Conservation (phyloP, 768 basidiomycete genomes). For the Lactarius hengduanensis region DNA sequence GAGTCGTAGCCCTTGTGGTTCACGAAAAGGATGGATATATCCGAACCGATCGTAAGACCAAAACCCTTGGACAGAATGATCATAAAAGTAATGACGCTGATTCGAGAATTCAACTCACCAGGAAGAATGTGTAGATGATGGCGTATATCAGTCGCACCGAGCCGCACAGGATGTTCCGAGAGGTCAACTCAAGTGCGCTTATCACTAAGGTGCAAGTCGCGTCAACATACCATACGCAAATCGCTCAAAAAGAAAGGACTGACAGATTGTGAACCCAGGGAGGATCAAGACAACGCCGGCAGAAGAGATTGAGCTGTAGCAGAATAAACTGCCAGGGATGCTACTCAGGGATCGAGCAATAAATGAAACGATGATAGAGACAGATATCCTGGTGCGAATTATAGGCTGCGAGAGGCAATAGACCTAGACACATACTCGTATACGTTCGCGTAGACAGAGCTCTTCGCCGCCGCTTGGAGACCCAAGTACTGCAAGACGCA, state of each 20-base stretch:
- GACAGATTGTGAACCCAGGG: constrained; percentile 81
- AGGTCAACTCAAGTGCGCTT: constrained; percentile 77
- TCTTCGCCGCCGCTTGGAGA: constrained; percentile 78
- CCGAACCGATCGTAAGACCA: constrained; percentile 80
- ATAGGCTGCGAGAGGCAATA: not conserved
- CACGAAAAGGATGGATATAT: constrained; percentile 65
- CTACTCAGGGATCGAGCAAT: constrained; percentile 75
- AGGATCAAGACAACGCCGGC: constrained; percentile 89
- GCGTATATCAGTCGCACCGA: constrained; percentile 84
- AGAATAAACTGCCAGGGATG: constrained; percentile 72
- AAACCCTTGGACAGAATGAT: constrained; percentile 60
- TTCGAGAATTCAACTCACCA: constrained; percentile 44
- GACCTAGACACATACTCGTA: constrained; percentile 66
- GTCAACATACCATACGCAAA: constrained; percentile 13
- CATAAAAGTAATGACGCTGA: not conserved
- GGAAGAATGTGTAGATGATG: constrained; percentile 80
- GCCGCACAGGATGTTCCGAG: constrained; percentile 76
- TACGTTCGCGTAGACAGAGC: constrained; percentile 90
- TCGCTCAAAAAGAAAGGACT: constrained; percentile 34
- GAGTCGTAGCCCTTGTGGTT: constrained; percentile 53
- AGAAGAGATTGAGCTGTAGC: constrained; percentile 87
- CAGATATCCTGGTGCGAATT: constrained; percentile 60
- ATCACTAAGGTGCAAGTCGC: constrained; percentile 48
- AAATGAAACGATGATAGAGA: constrained; percentile 82
- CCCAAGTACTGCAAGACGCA: constrained; percentile 76